Percentiles rank a stretch among this genome's conserved stretches.
Conservation (phyloP, 495 filamentous ascomycete genomes). For the Daldinia vernicosa region DNA sequence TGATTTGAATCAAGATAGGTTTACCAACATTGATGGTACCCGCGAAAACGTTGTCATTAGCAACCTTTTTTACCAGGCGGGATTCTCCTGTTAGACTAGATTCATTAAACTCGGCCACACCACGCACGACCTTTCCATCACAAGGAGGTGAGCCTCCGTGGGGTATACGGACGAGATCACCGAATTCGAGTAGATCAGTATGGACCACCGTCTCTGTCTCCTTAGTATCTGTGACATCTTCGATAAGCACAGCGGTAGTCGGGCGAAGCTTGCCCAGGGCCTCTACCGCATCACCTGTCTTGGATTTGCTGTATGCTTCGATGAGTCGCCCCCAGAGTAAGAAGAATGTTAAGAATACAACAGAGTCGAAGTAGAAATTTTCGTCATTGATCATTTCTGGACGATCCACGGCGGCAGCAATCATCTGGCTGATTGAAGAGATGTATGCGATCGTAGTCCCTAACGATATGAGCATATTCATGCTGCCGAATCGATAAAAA, state of each 20-base stretch:
- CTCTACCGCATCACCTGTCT: conserved; percentile 87
- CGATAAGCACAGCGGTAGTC: conserved; percentile 76
- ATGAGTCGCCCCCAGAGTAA: conserved; percentile 80
- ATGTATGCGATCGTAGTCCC: conserved; percentile 92
- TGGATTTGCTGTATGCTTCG: conserved; percentile 93
- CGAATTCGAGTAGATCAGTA: conserved; percentile 83
- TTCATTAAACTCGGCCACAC: conserved; percentile 81
- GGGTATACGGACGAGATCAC: conserved; percentile 78
- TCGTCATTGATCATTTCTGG: conserved; percentile 53
- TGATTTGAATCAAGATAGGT: conserved; percentile 74
- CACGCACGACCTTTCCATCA: conserved; percentile 76
- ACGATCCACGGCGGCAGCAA: conserved; percentile 66
- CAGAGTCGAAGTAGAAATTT: conserved; percentile 90
- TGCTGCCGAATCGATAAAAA: conserved; percentile 94
- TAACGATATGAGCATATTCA: conserved; percentile 92
- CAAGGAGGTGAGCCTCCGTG: conserved; percentile 86
- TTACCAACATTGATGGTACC: conserved; percentile 86
- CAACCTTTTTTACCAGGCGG: conserved; percentile 71
- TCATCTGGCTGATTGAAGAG: conserved; percentile 80
- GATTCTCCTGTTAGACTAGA: conserved; percentile 93
- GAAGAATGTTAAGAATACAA: conserved; percentile 93
- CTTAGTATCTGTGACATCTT: conserved; percentile 48
- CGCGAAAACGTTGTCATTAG: conserved; percentile 78
- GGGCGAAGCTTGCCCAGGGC: conserved; percentile 82
- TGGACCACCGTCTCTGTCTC: conserved; percentile 55